phyloP scores from a whole-genome alignment of 2,329 filamentous ascomycete species.

The Apiospora marii region DNA sequence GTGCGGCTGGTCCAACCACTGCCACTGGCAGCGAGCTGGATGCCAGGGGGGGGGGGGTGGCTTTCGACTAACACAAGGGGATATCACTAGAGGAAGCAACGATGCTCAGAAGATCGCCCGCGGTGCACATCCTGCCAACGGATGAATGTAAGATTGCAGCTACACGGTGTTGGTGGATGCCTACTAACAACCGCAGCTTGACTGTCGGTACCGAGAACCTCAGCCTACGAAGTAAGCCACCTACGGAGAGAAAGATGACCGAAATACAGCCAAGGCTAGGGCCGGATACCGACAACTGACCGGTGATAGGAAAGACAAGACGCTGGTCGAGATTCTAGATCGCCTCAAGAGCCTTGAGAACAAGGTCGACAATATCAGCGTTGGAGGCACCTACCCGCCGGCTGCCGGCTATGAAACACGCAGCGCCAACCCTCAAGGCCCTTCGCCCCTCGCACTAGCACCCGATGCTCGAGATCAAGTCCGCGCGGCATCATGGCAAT shows the following conservation, averaged over 20 bases:
- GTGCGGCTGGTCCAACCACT: background rate
- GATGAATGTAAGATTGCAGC: conserved; percentile 34
- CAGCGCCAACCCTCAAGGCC: conserved; percentile 1
- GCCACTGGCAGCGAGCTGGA: background rate
- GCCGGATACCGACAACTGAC: conserved; percentile 33
- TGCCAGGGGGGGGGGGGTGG: background rate
- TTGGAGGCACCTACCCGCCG: conserved; percentile 38
- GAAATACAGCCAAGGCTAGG: no score
- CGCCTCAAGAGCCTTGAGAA: conserved; percentile 62
- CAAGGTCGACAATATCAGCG: conserved; percentile 58
- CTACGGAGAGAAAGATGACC: conserved; percentile 20
- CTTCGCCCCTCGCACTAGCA: background rate
- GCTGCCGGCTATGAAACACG: conserved; percentile 25
- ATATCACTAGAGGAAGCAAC: conserved; percentile 61
- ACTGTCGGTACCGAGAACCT: conserved; percentile 67
- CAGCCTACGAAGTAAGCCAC: conserved; percentile 67
- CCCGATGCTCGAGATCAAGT: conserved; percentile 10
- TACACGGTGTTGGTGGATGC: background rate
- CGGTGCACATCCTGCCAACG: conserved; percentile 65
- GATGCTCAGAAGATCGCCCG: conserved; percentile 69
- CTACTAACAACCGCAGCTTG: conserved; percentile 45
- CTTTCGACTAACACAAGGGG: background rate
- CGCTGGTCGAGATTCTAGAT: conserved; percentile 66
- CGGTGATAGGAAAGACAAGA: conserved; percentile 65
- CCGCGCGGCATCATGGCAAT: background rate